These are phyloP conservation scores for Botrytis porri DNA, from an alignment of 2,329 filamentous ascomycete genomes.

Conservation along the genomic window DNA sequence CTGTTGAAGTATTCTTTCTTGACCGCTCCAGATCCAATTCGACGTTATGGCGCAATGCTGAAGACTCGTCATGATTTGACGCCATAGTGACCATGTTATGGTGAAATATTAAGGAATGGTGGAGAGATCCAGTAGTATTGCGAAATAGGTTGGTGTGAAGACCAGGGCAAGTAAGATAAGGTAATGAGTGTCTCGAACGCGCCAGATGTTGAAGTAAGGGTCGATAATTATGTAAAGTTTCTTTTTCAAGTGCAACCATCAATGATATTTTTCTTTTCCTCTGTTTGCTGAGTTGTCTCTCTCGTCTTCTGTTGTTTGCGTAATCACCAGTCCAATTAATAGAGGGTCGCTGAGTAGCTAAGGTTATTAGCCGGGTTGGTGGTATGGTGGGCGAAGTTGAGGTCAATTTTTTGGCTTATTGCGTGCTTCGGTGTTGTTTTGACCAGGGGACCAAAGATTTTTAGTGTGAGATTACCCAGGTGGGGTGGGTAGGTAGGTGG, in stretches of 20 bases:
- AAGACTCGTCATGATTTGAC: constrained; percentile 29
- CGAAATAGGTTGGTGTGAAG: not conserved
- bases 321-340: not conserved
- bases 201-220: not conserved
- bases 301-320: not conserved
- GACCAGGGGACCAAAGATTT: not conserved
- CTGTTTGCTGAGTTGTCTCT: not conserved
- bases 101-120: constrained; percentile 10
- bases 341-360: not conserved
- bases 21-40: constrained; percentile 29
- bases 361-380: not conserved
- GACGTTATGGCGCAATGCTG: constrained; percentile 31
- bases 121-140: not conserved
- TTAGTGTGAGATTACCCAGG: not conserved
- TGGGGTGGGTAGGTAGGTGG: not conserved
- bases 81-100: constrained; percentile 27
- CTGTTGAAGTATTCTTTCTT: constrained; percentile 20
- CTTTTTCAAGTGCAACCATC: not conserved
- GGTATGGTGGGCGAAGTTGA: not conserved
- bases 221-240: not conserved
- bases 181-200: not conserved
- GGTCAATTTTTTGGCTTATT: not conserved
- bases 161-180: not conserved
- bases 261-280: not conserved
- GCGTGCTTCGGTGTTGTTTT: not conserved